phyloP scores from a whole-genome alignment of 2,329 filamentous ascomycete species.

The Lachnellula cervina region DNA sequence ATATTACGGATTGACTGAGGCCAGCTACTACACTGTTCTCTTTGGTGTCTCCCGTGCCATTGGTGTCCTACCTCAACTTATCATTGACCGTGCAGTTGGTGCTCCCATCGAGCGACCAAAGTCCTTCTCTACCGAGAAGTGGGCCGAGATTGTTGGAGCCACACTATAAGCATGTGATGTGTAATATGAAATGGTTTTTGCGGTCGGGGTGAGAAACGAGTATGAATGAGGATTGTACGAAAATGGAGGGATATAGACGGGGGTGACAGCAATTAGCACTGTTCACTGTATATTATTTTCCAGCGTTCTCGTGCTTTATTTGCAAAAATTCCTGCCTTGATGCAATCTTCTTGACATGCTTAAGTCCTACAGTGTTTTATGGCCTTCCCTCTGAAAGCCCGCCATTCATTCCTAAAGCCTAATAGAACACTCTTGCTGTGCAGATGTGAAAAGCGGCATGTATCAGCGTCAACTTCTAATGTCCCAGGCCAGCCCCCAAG shows the following conservation, averaged over 20 bases:
- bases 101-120: slow-evolving; percentile 98
- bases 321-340: slow-evolving; percentile 15
- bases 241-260: slow-evolving; percentile 25
- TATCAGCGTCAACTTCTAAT: too few relatives aligned
- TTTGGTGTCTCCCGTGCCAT: slow-evolving; percentile 98
- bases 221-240: slow-evolving; percentile 21
- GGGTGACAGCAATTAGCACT: slow-evolving; percentile 20
- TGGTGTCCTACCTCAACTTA: slow-evolving; percentile 97
- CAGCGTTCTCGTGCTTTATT: slow-evolving; percentile 23
- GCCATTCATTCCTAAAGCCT: too few relatives aligned
- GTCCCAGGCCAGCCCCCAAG: too few relatives aligned
- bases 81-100: slow-evolving; percentile 97
- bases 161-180: slow-evolving; percentile 67
- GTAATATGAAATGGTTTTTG: background rate
- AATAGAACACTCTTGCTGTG: background rate
- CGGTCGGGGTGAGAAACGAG: background rate
- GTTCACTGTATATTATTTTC: slow-evolving; percentile 32
- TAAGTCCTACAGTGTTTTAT: background rate
- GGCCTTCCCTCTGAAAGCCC: too few relatives aligned
- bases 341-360: slow-evolving; percentile 1
- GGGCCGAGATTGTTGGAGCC: slow-evolving; percentile 85
- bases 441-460: background rate
- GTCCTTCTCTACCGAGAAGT: slow-evolving; percentile 97
- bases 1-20: slow-evolving; percentile 98
- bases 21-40: slow-evolving; percentile 99